These are phyloP conservation scores for Harrya chromipes DNA, from an alignment of 768 basidiomycete genomes.

Conservation along the genomic window DNA sequence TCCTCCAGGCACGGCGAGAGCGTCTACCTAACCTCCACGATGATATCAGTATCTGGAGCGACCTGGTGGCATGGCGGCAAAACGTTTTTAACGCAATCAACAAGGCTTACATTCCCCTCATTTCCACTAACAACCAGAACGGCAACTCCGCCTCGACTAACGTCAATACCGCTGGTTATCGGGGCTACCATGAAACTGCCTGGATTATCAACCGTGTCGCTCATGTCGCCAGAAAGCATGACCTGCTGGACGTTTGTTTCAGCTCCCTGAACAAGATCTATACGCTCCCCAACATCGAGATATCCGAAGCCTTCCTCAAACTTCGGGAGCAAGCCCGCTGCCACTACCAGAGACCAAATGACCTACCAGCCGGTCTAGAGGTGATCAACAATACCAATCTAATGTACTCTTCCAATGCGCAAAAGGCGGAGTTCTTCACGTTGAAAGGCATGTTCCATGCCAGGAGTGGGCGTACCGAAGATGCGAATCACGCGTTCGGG, in stretches of 20 bases:
- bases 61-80: slow-evolving; percentile 98
- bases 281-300: slow-evolving; percentile 98
- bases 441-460: slow-evolving; percentile 99
- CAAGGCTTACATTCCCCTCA: slow-evolving; percentile 91
- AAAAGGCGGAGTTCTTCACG: slow-evolving; percentile 98
- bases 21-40: slow-evolving; percentile 93
- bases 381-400: slow-evolving; percentile 99
- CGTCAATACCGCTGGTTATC: slow-evolving; percentile 83
- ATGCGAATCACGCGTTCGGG: slow-evolving; percentile 88
- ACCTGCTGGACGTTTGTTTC: slow-evolving; percentile 94
- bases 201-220: slow-evolving; percentile 99
- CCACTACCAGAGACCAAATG: slow-evolving; percentile 93
- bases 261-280: slow-evolving; percentile 96
- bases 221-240: slow-evolving; percentile 96
- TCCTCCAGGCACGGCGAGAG: slow-evolving; percentile 96
- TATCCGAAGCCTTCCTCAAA: slow-evolving; percentile 98
- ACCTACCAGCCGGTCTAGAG: slow-evolving; percentile 91
- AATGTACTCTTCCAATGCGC: slow-evolving; percentile 90
- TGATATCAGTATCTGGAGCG: slow-evolving; percentile 98
- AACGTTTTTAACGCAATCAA: slow-evolving; percentile 98
- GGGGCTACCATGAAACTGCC: slow-evolving; percentile 98
- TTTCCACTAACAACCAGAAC: slow-evolving; percentile 53
- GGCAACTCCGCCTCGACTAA: slow-evolving; percentile 51
- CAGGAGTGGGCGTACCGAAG: slow-evolving; percentile 78
- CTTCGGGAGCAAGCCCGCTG: slow-evolving; percentile 97